These are phyloP conservation scores for Mortierella sp. DNA, from an alignment of 371 early-diverging fungal species.

Conservation along the genomic window DNA sequence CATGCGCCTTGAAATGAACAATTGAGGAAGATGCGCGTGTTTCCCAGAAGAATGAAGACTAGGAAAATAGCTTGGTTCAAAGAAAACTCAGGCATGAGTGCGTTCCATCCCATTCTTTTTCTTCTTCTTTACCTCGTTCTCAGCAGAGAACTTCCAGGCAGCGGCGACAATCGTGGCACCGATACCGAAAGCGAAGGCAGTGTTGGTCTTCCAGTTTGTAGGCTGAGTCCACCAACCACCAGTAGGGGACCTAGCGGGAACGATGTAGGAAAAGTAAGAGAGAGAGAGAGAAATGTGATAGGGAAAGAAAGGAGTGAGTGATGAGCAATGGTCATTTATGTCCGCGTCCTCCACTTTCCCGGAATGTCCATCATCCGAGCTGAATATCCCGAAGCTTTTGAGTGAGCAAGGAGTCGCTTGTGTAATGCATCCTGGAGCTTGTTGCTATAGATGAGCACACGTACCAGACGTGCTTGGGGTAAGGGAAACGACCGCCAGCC, in stretches of 20 bases:
- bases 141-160: slow-evolving; percentile 84
- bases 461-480: slow-evolving; percentile 65
- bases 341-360: slow-evolving; percentile 8
- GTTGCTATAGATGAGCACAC: slow-evolving; percentile 3
- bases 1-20: too few species aligned
- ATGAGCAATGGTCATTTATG: too few species aligned
- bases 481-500: slow-evolving; percentile 63
- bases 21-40: too few species aligned
- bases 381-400: neutral
- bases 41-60: too few species aligned
- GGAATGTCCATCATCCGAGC: slow-evolving; percentile 64
- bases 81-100: too few species aligned
- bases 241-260: slow-evolving; percentile 67
- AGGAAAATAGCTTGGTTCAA: neutral
- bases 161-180: slow-evolving; percentile 66
- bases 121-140: slow-evolving; percentile 83
- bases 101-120: too few species aligned
- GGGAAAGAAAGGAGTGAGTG: slow-evolving; percentile 51
- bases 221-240: slow-evolving; percentile 95
- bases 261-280: neutral
- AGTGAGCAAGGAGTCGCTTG: neutral
- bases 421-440: neutral
- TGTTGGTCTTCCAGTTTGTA: slow-evolving; percentile 84
- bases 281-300: slow-evolving; percentile 65
- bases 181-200: slow-evolving; percentile 74